Base-by-base conservation (phyloP, 2,329 filamentous ascomycete genomes). In the Alternaria metachromatica region DNA sequence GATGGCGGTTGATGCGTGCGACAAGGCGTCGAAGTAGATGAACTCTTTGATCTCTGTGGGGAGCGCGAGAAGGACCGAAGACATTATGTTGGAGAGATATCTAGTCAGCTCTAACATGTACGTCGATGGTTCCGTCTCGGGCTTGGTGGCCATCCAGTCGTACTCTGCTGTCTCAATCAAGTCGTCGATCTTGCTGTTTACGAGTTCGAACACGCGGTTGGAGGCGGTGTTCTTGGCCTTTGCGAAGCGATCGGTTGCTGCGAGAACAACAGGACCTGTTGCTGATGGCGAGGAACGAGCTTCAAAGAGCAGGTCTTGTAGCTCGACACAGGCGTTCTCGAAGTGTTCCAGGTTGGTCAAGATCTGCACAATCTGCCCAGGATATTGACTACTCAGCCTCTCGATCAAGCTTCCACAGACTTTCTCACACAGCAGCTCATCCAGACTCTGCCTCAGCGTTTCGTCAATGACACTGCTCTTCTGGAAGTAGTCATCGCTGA, bases 111-210 rank as follows among this genome's bases (percentile, higher is more conserved):
- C 97, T 77, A 96, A 91, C 89, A 99, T 97, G 81, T 99, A 99
- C 70, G 90, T 94, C 78, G 92, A 96, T 2, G 94, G 92, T 72
- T 96, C 92, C 1, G 84, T 84, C 18, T 90, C 88, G 23, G 88
- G 83, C 7, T 85, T 87, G 5, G 86, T 84, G 8, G 87, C 84
- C 80, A 87, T 88, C 87, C 96, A 99, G 79, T 98, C 93, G 77
- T 99, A 99, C 81, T 99, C 96, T 30, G 96, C 95, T 0, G 94
- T 98, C 73, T 97, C 95, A 58, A 99, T 92, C 11, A 99, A 87
- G 77, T 99, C 96, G 76, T 98, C 95, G 72, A 99, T 98, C 83
- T 99, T 99, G 61, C 92, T 96, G 82, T 99, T 98, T 67, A 99
- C 96, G 0, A 99, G 87, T 81, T 99, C 96, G 76, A 99, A 99